A percentile compares a stretch with the other conserved stretches of the same genome.
phyloP scores from a whole-genome alignment of 2,329 filamentous ascomycete genomes.

The Camptophora hylomeconis region DNA sequence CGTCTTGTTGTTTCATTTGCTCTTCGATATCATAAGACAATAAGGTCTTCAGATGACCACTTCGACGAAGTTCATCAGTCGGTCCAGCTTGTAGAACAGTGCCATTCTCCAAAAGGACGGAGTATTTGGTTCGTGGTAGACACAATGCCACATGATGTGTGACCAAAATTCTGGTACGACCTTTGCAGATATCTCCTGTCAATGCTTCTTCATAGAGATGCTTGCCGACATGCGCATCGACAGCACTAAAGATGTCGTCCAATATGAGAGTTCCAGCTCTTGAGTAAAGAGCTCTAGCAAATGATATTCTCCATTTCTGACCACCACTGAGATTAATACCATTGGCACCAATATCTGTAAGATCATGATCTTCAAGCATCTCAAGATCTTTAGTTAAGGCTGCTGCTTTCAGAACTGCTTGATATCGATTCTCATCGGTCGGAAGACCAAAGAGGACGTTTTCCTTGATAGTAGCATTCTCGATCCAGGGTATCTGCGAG shows the following conservation, averaged over 20 bases:
- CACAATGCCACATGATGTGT: constrained; percentile 68
- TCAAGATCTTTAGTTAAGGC: constrained; percentile 63
- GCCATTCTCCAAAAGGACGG: constrained; percentile 61
- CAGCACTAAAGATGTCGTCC: constrained; percentile 71
- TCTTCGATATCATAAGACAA: constrained; percentile 28
- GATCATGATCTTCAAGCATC: constrained; percentile 63
- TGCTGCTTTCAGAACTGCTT: constrained; percentile 57
- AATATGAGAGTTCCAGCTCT: constrained; percentile 62
- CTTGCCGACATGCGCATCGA: constrained; percentile 69
- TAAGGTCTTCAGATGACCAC: constrained; percentile 29
- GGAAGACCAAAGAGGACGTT: constrained; percentile 71
- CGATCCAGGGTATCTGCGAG: constrained; percentile 72
- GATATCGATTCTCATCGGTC: constrained; percentile 54
- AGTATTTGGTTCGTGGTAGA: constrained; percentile 57
- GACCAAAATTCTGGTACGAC: constrained; percentile 63
- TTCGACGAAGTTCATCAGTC: constrained; percentile 42
- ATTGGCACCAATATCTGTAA: constrained; percentile 71
- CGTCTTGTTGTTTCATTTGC: constrained; percentile 30
- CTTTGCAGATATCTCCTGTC: constrained; percentile 54
- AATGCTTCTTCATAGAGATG: constrained; percentile 68
- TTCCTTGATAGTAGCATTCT: constrained; percentile 64
- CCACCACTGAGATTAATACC: constrained; percentile 76
- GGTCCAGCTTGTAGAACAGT: constrained; percentile 50
- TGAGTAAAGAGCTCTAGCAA: constrained; percentile 69
- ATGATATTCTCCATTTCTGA: constrained; percentile 69